Evolutionary conservation across 2,329 filamentous ascomycete species (phyloP), one percentile per base, ranked within the genome.

Genomic region (Colletotrichum musicola): DNA sequence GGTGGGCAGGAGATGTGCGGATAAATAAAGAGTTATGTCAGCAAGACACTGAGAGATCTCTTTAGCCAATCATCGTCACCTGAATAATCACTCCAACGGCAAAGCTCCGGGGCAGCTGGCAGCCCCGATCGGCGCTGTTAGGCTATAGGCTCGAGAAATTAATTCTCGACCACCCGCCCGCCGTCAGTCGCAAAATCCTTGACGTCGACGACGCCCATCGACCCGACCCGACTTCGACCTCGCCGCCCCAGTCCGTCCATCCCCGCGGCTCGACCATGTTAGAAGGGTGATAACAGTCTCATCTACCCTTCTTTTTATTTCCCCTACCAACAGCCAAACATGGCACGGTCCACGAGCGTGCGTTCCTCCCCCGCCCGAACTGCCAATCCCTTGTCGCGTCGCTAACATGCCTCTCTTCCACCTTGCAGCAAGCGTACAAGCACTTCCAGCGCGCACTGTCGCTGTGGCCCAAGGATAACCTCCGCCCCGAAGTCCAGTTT

Each of bases 401-500:
- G 53, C 64, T 71, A 40, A 71, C 64, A 51, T 14, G 44, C 1
- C 3, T 35, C 30, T 35, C 30, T 40, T 30, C 10, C 7, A 14
- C 46, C 12, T 46, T 18, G 40, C 71, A 87, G 85, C 76, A 80
- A 74, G 81, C 79, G 44, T 80, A 81, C 70, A 81, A 79, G 72
- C 83, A 84, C 72, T 82, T 86, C 78, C 80, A 84, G 51, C 82
- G 83, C 62, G 83, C 83, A 30, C 80, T 89, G 62, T 81, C 84
- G 65, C 83, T 84, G 71, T 92, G 90, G 90, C 90, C 90, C 53
- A 86, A 86, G 73, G 89, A 92, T 74, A 81, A 82, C 66, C 83
- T 92, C 51, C 88, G 90, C 0, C 89, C 89, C 7, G 85, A 89
- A 66, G 83, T 86, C 75, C 88, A 91, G 76, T 84, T 92, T 72